Base-by-base conservation (phyloP, 2,329 filamentous ascomycete genomes). In the Pyricularia pennisetigena region DNA sequence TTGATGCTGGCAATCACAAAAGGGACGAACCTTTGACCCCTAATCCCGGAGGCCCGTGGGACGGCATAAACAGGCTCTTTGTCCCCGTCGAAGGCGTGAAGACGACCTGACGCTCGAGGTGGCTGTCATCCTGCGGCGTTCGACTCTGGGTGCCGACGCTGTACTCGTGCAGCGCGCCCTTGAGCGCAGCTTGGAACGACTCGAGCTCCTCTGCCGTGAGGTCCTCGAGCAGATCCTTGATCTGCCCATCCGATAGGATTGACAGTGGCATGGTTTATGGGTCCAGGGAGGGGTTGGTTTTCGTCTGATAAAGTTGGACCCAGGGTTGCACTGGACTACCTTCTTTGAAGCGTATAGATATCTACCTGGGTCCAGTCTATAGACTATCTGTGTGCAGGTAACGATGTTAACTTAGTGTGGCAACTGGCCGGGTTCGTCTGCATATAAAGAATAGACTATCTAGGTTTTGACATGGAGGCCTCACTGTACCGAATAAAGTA, bases 41-140 rank as follows among this genome's bases (percentile, higher is more conserved):
- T 70, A 91, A 88, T 30, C 86, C 86, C 8, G 79, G 76, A 0
- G 85, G 85, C 69, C 87, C 87, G 28, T 84, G 86, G 1, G 89
- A 89, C 0, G 90, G 90, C 88, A 93, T 92, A 75, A 92, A 93
- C 26, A 93, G 78, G 2, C 88, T 91, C 23, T 86, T 89, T 32
- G 83, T 80, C 59, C 82, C 82, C 20, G 83, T 84, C 0, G 75
- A 76, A 1, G 78, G 74, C 29, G 83, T 84, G 59, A 82, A 75
- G 8, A 86, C 80, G 0, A 81, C 77, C 10, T 81, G 81, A 35
- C 85, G 81, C 68, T 82, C 79, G 6, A 86, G 87, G 72, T 89
- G 86, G 71, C 88, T 82, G 68, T 84, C 81, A 3, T 82, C 73
- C 49, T 78, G 79, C 54, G 77, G 76, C 41, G 79, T 76, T 29